Evolutionary conservation across 2,329 filamentous ascomycete genomes (phyloP).

Genomic region (Hypoxylon sp.): DNA sequence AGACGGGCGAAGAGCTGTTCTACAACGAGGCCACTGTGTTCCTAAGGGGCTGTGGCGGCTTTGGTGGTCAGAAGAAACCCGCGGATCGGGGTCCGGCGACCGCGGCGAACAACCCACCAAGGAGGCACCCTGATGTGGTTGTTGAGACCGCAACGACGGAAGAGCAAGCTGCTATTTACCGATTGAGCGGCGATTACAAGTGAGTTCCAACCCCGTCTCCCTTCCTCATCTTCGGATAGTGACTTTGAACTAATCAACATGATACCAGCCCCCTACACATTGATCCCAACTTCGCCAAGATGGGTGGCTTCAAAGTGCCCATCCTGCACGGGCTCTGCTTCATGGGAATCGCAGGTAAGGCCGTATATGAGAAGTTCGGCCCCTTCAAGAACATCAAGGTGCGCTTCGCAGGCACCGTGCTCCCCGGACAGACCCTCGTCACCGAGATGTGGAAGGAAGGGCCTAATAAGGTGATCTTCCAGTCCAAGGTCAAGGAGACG

Average conservation of each 20-base stretch:
- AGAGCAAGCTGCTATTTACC: slow-evolving; percentile 94
- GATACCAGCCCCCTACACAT: slow-evolving; percentile 84
- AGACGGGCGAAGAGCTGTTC: slow-evolving; percentile 90
- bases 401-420: slow-evolving; percentile 86
- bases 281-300: slow-evolving; percentile 93
- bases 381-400: slow-evolving; percentile 93
- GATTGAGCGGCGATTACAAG: slow-evolving; percentile 94
- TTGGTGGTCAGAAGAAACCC: slow-evolving; percentile 85
- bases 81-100: slow-evolving; percentile 84
- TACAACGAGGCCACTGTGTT: slow-evolving; percentile 98
- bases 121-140: slow-evolving; percentile 82
- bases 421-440: slow-evolving; percentile 89
- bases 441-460: slow-evolving; percentile 96
- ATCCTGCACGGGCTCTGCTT: slow-evolving; percentile 98
- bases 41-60: slow-evolving; percentile 90
- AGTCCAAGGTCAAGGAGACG: slow-evolving; percentile 91
- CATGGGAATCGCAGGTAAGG: slow-evolving; percentile 92
- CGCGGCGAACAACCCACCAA: slow-evolving; percentile 82
- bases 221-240: not conserved
- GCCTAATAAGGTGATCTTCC: slow-evolving; percentile 79
- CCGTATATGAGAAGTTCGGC: slow-evolving; percentile 87
- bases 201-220: slow-evolving; percentile 52
- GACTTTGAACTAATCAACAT: slow-evolving; percentile 3
- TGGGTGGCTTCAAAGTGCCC: slow-evolving; percentile 93
- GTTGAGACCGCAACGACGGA: slow-evolving; percentile 89